Evolutionary conservation across 2,329 filamentous ascomycete genomes (phyloP).

Genomic region (Leptosphaerulina australis): DNA sequence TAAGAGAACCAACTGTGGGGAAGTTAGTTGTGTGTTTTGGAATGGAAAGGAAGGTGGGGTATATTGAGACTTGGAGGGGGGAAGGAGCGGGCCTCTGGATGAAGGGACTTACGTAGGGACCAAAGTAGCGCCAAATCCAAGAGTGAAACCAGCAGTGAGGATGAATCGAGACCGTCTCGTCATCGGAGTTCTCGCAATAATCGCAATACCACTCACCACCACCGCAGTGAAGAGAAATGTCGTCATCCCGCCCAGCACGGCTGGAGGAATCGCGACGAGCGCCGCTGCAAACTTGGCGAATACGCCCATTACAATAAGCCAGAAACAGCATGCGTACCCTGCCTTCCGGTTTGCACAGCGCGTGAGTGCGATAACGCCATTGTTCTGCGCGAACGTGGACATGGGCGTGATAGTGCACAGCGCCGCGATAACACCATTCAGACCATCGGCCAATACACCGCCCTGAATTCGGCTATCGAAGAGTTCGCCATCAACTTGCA

Average conservation of each 20-base stretch:
- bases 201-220: constrained; percentile 76
- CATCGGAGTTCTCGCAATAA: constrained; percentile 73
- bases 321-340: constrained; percentile 77
- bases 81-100: no score
- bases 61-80: constrained; percentile 5
- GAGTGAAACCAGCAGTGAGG: constrained; percentile 72
- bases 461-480: constrained; percentile 82
- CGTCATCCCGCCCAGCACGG: constrained; percentile 61
- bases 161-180: constrained; percentile 84
- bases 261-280: constrained; percentile 72
- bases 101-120: constrained; percentile 50
- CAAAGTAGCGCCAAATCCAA: constrained; percentile 67
- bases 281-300: constrained; percentile 84
- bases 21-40: constrained; percentile 13
- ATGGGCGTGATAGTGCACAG: constrained; percentile 82
- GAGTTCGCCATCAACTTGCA: constrained; percentile 72
- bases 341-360: constrained; percentile 81
- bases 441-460: constrained; percentile 76
- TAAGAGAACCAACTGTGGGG: constrained; percentile 68
- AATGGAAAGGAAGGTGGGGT: not conserved
- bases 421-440: constrained; percentile 76
- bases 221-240: constrained; percentile 82
- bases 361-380: constrained; percentile 81
- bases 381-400: constrained; percentile 83
- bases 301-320: constrained; percentile 79